phyloP scores from a whole-genome alignment of 257 asterid species.

The Solanum corneliomulleri region DNA sequence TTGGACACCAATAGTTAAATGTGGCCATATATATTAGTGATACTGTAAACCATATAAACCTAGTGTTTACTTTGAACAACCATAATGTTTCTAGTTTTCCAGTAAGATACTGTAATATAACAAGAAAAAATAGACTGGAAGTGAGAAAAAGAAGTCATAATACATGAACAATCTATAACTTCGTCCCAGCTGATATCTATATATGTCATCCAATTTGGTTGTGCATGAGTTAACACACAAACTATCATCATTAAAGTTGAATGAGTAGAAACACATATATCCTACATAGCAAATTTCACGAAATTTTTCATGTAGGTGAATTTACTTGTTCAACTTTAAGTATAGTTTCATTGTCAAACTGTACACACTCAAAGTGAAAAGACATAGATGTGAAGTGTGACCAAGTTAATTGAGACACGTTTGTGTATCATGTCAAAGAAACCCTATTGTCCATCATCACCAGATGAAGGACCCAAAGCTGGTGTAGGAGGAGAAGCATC shows the following conservation, averaged over 20 bases:
- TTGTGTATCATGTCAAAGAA: neutral
- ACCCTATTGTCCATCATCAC: neutral
- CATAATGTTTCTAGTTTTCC: neutral
- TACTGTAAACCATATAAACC: too few species aligned
- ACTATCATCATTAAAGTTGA: neutral
- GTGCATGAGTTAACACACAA: neutral
- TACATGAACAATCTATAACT: neutral
- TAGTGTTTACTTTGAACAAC: neutral
- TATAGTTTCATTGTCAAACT: neutral
- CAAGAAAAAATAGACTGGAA: neutral
- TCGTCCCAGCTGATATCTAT: too few species aligned
- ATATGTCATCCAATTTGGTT: neutral
- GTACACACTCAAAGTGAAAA: neutral
- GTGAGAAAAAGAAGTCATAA: neutral
- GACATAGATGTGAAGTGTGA: neutral
- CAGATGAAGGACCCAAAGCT: slow-evolving; percentile 33
- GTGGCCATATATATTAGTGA: neutral
- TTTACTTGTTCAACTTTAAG: neutral
- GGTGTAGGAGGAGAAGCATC: slow-evolving; percentile 28
- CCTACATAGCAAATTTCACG: too few species aligned
- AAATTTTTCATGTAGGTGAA: too few species aligned
- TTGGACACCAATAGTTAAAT: neutral
- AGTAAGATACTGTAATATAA: neutral
- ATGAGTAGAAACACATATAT: neutral
- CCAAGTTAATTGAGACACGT: neutral